Evolutionary conservation across 176 grass and related monocot genomes (phyloP).

Genomic region (Puccinellia tenuiflora): DNA sequence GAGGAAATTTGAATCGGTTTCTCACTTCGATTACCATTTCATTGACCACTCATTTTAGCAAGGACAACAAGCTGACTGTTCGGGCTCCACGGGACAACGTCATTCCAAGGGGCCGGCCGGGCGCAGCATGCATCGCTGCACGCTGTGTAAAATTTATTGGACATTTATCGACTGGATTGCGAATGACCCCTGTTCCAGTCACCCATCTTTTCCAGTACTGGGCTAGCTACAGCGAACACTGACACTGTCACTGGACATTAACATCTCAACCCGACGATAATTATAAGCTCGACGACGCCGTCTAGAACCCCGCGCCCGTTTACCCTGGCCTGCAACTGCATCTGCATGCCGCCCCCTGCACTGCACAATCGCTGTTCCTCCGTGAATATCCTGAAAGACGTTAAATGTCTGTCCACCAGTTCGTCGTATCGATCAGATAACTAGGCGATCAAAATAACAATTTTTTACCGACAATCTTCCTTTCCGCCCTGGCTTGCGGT

Average conservation of each 20-base stretch:
- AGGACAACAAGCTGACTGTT: not conserved
- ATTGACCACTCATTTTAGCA: not conserved
- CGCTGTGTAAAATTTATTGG: not conserved
- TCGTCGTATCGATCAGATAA: not conserved
- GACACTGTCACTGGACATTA: conserved; percentile 48
- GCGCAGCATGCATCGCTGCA: not conserved
- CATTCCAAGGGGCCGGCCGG: not conserved
- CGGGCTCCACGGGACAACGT: not conserved
- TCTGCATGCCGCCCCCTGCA: not conserved
- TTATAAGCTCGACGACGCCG: conserved; percentile 52
- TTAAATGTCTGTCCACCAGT: conserved; percentile 25
- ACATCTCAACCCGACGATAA: conserved; percentile 52
- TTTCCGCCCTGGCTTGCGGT: not conserved
- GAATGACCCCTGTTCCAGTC: not conserved
- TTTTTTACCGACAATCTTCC: not conserved
- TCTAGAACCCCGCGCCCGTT: conserved; percentile 45
- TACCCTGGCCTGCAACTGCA: conserved; percentile 21
- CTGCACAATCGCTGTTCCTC: conserved; percentile 41
- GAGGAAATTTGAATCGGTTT: not conserved
- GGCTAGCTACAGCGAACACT: conserved; percentile 26
- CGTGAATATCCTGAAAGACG: conserved; percentile 22
- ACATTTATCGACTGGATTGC: conserved; percentile 5
- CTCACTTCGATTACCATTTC: not conserved
- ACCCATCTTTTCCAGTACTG: not conserved
- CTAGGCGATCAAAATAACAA: not conserved